Evolutionary conservation across 2,329 filamentous ascomycete genomes (phyloP).

Genomic region (Xylariaceae sp.): DNA sequence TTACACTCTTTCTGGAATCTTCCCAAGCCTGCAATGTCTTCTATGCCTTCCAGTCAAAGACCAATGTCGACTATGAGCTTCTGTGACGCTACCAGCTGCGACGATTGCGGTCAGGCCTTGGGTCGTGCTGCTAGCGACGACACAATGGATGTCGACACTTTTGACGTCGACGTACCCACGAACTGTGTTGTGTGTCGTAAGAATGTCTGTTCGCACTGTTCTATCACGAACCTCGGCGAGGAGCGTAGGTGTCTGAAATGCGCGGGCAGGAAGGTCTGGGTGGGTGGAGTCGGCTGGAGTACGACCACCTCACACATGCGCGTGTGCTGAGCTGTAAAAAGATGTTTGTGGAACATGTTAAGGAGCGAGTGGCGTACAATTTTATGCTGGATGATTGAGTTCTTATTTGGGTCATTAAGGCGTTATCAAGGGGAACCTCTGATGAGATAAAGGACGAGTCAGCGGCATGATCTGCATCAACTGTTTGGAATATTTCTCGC

Average conservation of each 20-base stretch:
- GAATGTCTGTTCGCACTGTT: constrained; percentile 55
- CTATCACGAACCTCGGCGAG: constrained; percentile 53
- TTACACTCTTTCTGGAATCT: constrained; percentile 61
- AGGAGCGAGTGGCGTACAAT: too few species aligned
- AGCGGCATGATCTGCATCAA: too few species aligned
- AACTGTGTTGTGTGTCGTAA: constrained; percentile 49
- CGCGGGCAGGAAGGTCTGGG: constrained; percentile 33
- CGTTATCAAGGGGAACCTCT: too few species aligned
- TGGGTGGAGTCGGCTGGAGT: constrained; percentile 1
- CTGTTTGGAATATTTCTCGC: too few species aligned
- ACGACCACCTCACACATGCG: background rate
- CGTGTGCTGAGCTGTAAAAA: too few species aligned
- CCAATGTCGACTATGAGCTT: background rate
- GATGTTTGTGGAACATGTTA: too few species aligned
- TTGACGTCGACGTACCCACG: constrained; percentile 32
- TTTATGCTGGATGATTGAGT: too few species aligned
- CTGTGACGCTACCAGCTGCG: constrained; percentile 37
- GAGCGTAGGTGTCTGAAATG: constrained; percentile 50
- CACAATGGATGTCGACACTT: constrained; percentile 33
- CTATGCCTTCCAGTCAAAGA: background rate
- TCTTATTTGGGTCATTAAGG: too few species aligned
- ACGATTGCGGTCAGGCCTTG: constrained; percentile 44
- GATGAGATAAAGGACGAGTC: too few species aligned
- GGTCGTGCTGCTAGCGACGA: constrained; percentile 31
- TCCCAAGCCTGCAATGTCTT: constrained; percentile 16